A percentile compares a stretch with the other conserved stretches of the same genome.
These are phyloP conservation scores for Seminavis robusta DNA, from an alignment of 108 stramenopile species.

Conservation along the genomic window DNA sequence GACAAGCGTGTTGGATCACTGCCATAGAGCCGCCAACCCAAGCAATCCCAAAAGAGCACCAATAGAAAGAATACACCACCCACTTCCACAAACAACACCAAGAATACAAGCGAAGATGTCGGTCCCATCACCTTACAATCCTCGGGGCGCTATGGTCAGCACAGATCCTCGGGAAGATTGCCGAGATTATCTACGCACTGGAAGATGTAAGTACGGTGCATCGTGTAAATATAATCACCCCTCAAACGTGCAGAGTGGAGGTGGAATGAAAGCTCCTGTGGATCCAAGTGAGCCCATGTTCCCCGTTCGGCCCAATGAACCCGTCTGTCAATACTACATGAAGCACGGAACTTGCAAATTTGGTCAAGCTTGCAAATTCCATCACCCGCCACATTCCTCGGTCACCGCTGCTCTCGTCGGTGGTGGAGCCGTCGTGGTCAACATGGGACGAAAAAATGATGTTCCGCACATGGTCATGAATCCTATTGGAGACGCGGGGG, in stretches of 20 bases:
- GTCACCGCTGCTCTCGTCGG: background rate
- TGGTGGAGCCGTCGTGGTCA: slow-evolving; percentile 12
- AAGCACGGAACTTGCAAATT: slow-evolving; percentile 94
- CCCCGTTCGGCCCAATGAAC: slow-evolving; percentile 82
- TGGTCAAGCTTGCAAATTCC: slow-evolving; percentile 88
- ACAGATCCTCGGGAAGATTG: slow-evolving; percentile 55
- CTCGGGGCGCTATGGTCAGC: too few relatives aligned
- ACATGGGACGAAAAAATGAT: background rate
- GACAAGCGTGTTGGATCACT: too few relatives aligned
- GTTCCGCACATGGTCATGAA: background rate
- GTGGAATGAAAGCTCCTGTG: slow-evolving; percentile 67
- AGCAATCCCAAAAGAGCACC: too few relatives aligned
- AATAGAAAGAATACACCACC: too few relatives aligned
- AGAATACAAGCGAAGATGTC: too few relatives aligned
- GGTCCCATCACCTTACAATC: too few relatives aligned
- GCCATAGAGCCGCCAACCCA: too few relatives aligned
- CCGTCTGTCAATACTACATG: slow-evolving; percentile 86
- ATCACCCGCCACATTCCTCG: slow-evolving; percentile 69
- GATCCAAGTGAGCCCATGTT: slow-evolving; percentile 81
- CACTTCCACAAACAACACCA: too few relatives aligned
- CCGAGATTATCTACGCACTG: slow-evolving; percentile 86
- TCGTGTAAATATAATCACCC: slow-evolving; percentile 92
- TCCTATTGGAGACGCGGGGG: too few relatives aligned
- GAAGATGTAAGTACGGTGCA: slow-evolving; percentile 89
- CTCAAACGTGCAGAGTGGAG: slow-evolving; percentile 80